Evolutionary conservation across 345 rosid species (phyloP), one percentile per base, ranked within the genome.

Genomic region (Bretschneidera sinensis): DNA sequence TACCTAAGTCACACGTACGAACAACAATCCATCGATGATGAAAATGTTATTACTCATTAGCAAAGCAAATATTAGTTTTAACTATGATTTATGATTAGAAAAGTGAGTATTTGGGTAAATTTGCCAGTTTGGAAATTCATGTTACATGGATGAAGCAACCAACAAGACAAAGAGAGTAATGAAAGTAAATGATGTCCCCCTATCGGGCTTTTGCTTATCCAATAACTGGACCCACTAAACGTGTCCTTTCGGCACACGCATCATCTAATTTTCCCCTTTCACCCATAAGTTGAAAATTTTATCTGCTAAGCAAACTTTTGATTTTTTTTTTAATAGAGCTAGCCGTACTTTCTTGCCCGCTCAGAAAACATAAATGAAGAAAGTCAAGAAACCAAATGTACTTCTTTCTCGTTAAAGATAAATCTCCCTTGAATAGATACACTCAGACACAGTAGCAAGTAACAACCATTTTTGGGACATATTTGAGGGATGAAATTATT

Each of bases 71-170:
- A n/a, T n/a, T n/a, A n/a, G n/a, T n/a, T n/a, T n/a, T n/a, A n/a
- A n/a, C n/a, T n/a, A n/a, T n/a, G n/a, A n/a, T n/a, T n/a, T n/a
- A n/a, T n/a, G n/a, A n/a, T n/a, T n/a, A n/a, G n/a, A n/a, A n/a
- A n/a, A n/a, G n/a, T n/a, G 45, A 13, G 45, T 39, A 39, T 39
- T 39, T 39, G 10, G 15, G 45, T 9, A 39, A 39, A 39, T 31
- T 31, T 31, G 6, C 9, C 9, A 31, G 9, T 39, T 39, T 39
- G 17, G 51, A 78, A 47, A 73, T 56, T 61, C 71, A 55, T 63
- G 64, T 17, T 6, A n/a, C 14, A 52, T 35, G 64, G 21, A 67
- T 57, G 70, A 71, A 63, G 71, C 64, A 67, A 63, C 69, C 55
- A 60, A 65, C 28, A 28, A 28, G 33, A 28, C 8, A 28, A 14